Conservation (phyloP, 192 early-diverging fungal species). For the Chytriomyces confervae region DNA sequence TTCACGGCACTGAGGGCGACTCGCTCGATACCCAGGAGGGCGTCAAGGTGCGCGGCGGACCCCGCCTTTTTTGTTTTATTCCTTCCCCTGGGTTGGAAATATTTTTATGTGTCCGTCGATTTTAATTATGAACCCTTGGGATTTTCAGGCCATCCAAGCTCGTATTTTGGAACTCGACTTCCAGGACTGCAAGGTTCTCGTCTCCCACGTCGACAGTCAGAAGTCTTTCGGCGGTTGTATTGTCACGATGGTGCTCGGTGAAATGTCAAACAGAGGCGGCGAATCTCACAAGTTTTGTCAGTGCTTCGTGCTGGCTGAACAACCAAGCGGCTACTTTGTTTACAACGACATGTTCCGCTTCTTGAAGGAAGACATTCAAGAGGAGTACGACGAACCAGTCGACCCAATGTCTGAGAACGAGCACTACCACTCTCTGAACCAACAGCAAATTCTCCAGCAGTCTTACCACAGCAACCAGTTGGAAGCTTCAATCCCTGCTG, state of each 20-base stretch:
- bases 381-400: constrained; percentile 55
- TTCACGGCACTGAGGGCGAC: constrained; percentile 86
- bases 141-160: constrained; percentile 76
- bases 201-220: constrained; percentile 87
- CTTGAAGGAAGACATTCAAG: constrained; percentile 85
- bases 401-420: constrained; percentile 34
- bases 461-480: too few relatives aligned
- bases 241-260: constrained; percentile 88
- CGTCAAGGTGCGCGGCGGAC: constrained; percentile 60
- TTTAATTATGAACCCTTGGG: too few relatives aligned
- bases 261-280: constrained; percentile 84
- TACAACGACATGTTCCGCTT: constrained; percentile 95
- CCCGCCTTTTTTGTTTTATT: too few relatives aligned
- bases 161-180: constrained; percentile 78
- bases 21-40: constrained; percentile 67
- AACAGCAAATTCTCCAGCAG: constrained; percentile 7
- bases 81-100: too few relatives aligned
- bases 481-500: not conserved
- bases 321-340: constrained; percentile 90
- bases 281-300: constrained; percentile 87
- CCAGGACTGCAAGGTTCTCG: constrained; percentile 84
- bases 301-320: constrained; percentile 89
- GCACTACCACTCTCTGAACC: constrained; percentile 3
- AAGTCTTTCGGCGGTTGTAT: constrained; percentile 77
- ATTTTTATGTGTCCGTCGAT: too few relatives aligned